Conservation (phyloP, 1,284 basidiomycete species). For the Apiotrichum siamense region DNA sequence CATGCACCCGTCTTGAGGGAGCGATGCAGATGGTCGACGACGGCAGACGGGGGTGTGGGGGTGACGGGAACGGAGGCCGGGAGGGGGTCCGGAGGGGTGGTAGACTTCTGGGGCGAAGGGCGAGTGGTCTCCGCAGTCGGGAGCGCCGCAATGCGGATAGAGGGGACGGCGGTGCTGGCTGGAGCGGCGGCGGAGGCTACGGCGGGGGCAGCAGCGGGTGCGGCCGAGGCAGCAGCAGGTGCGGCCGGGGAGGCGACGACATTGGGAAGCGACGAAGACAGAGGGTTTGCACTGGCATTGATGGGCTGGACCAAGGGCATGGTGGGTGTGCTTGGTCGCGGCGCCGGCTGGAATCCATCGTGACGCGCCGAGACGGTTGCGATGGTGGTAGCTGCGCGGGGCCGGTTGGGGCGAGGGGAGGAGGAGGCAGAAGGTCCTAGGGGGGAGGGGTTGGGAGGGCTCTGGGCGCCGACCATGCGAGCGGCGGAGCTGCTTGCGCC, state of each 20-base stretch:
- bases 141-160: background rate
- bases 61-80: constrained; percentile 17
- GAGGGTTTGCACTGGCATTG: background rate
- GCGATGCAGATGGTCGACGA: constrained; percentile 59
- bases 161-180: background rate
- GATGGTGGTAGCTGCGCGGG: background rate
- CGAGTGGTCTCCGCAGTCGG: background rate
- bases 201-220: no score
- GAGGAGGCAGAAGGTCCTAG: background rate
- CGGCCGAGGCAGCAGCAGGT: no score
- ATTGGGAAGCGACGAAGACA: background rate
- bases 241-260: background rate
- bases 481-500: no score
- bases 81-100: constrained; percentile 7
- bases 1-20: constrained; percentile 66
- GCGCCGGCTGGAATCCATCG: constrained; percentile 1
- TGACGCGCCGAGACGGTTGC: constrained; percentile 1
- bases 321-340: background rate
- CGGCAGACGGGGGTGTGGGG: constrained; percentile 17
- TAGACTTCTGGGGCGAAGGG: constrained; percentile 11
- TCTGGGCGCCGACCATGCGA: background rate
- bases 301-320: background rate
- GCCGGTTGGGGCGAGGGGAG: constrained; percentile 1
- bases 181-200: background rate
- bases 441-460: background rate